These are phyloP conservation scores for Aspergillus sp. DNA, from an alignment of 2,329 filamentous ascomycete genomes.

Conservation along the genomic window DNA sequence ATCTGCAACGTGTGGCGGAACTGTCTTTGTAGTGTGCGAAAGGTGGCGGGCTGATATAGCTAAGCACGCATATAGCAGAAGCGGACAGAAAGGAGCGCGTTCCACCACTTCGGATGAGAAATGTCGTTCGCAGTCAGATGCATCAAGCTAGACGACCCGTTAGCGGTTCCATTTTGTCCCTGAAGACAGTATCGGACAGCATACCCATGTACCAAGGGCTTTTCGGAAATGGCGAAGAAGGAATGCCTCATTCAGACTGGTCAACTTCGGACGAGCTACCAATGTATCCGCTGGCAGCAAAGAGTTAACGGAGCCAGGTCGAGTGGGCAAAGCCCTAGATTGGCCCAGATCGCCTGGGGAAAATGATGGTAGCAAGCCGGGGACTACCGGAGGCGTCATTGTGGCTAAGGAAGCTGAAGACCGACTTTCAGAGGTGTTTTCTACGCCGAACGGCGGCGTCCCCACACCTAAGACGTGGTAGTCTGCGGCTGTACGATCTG, in stretches of 20 bases:
- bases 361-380: slow-evolving; percentile 5
- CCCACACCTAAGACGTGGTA: slow-evolving; percentile 22
- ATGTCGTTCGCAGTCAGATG: slow-evolving; percentile 23
- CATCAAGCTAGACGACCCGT: slow-evolving; percentile 20
- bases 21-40: slow-evolving; percentile 21
- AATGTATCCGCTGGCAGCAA: slow-evolving; percentile 13
- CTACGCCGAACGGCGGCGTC: slow-evolving; percentile 9
- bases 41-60: slow-evolving; percentile 28
- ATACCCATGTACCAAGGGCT: slow-evolving; percentile 26
- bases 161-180: slow-evolving; percentile 3
- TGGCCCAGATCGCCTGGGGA: slow-evolving; percentile 4
- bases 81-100: slow-evolving; percentile 21
- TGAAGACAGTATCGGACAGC: not conserved
- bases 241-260: slow-evolving; percentile 25
- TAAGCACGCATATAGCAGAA: slow-evolving; percentile 27
- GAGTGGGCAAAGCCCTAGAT: slow-evolving; percentile 8
- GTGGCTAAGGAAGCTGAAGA: slow-evolving; percentile 18
- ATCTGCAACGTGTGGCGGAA: slow-evolving; percentile 23
- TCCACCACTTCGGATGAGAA: slow-evolving; percentile 26
- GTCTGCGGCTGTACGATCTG: slow-evolving; percentile 27
- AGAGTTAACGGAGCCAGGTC: slow-evolving; percentile 12
- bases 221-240: slow-evolving; percentile 27
- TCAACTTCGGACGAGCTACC: slow-evolving; percentile 17
- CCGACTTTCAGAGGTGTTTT: slow-evolving; percentile 17
- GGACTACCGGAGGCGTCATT: slow-evolving; percentile 14